A percentile compares a stretch with the other conserved stretches of the same genome.
These are phyloP conservation scores for Xylaria sp. DNA, from an alignment of 2,329 filamentous ascomycete species.

Conservation along the genomic window DNA sequence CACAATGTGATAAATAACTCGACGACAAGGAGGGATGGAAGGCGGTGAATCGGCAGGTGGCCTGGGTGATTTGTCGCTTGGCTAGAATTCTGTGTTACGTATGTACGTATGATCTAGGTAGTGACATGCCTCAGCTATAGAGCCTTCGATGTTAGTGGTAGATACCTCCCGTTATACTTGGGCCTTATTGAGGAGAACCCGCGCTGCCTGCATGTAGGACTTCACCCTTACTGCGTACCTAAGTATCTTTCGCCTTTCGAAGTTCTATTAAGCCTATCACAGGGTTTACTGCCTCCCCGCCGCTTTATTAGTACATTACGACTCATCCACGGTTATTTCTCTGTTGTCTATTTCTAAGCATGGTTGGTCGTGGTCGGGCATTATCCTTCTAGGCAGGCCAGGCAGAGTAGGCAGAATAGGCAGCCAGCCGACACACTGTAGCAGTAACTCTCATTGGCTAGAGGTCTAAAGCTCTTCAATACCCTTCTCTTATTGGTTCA, in stretches of 20 bases:
- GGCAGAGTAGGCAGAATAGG: conserved; percentile 21
- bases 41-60: not conserved
- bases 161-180: no score
- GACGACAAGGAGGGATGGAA: not conserved
- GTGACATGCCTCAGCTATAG: no score
- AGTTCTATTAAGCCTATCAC: not conserved
- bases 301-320: not conserved
- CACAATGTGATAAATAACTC: not conserved
- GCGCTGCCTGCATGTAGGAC: no score
- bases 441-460: conserved; percentile 6
- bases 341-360: not conserved
- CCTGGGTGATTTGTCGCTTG: no score
- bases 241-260: not conserved
- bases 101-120: no score
- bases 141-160: no score
- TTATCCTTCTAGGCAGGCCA: not conserved
- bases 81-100: no score
- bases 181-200: no score
- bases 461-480: not conserved
- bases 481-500: conserved; percentile 12
- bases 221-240: no score
- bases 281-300: no score
- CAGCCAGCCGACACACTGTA: not conserved
- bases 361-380: not conserved
- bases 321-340: not conserved